Evolutionary conservation across 1,284 basidiomycete species (phyloP), one percentile per base, ranked within the genome.

Genomic region (Hypsizygus ulmarius): DNA sequence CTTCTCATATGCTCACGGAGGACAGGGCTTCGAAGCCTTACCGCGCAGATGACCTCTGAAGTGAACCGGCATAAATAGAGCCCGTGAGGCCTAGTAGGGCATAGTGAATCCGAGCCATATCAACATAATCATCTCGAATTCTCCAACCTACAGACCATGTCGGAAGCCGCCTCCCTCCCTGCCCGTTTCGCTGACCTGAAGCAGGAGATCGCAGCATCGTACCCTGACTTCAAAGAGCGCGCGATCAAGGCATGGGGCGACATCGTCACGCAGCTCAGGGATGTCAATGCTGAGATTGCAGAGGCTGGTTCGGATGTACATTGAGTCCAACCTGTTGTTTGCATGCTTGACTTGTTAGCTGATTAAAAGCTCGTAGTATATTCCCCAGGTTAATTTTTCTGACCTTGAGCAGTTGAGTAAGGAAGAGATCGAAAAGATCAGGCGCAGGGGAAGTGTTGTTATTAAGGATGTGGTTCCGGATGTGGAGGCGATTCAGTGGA

Each of bases 381-480:
- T 87, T 35, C 82, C 84, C 0, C 77, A 83, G 63, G 75, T 85
- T 37, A 68, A 75, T 7, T 84, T 84, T 59, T 58, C 69, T 2
- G 77, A 84, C 37, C 63, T 87, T 16, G 59, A 68, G 2, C 75
- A 62, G 21, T 64, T 86, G 42, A 67, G 68, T 19, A 49, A 61
- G 0, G 75, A 78, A 27, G 67, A 78, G 39, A 53, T 82, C 5
- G 70, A 72, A 2, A 66, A 64, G 41, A 80, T 87, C 52, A 80
- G 72, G 55, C 67, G 75, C 38, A 72, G 71, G 48, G 84, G 84
- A 6, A 74, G 74, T 21, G 72, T 86, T 18, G 74, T 87, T n/a
- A 81, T 87, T 47, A 73, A 66, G 35, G 75, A 79, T 53, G 75
- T 87, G 1, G 81, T 87, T 1, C 73, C 80, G 35, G 72, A 78